These are phyloP conservation scores for Acer campestre DNA, from an alignment of 345 rosid genomes.

Conservation along the genomic window DNA sequence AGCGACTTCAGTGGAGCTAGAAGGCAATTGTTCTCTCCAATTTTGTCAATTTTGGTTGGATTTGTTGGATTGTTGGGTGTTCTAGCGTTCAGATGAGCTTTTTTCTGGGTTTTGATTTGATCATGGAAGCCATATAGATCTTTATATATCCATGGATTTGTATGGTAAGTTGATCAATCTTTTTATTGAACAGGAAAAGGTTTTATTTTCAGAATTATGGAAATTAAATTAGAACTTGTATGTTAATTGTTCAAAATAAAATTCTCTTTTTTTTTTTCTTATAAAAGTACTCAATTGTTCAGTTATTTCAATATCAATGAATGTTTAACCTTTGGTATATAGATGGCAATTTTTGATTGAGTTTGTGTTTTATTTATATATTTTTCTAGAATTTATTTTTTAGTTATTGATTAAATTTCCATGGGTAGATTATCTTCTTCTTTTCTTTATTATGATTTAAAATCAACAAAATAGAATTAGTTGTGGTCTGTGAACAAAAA, in stretches of 20 bases:
- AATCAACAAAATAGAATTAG: no score
- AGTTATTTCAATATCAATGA: slow-evolving; percentile 18
- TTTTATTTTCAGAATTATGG: slow-evolving; percentile 2
- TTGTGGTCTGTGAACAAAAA: neutral
- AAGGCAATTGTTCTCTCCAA: neutral
- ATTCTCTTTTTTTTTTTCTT: neutral
- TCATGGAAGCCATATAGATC: neutral
- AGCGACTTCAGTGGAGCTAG: slow-evolving; percentile 14
- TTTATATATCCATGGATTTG: neutral
- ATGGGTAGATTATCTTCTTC: neutral
- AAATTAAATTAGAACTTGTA: neutral
- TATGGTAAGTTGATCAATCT: slow-evolving; percentile 2
- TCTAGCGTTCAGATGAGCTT: slow-evolving; percentile 12
- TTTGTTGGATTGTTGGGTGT: slow-evolving; percentile 27
- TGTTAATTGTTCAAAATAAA: slow-evolving; percentile 30
- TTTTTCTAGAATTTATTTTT: neutral
- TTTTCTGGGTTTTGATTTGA: neutral
- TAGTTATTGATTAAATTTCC: neutral
- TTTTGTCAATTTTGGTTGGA: slow-evolving; percentile 26
- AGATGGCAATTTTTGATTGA: neutral
- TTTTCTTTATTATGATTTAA: no score
- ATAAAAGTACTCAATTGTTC: slow-evolving; percentile 12
- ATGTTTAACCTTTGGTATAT: neutral
- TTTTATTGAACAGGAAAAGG: neutral
- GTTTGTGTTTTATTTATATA: neutral